A percentile compares a stretch with the other conserved stretches of the same genome.
These are phyloP conservation scores for Lachnellula occidentalis DNA, from an alignment of 2,329 filamentous ascomycete genomes.

Conservation along the genomic window DNA sequence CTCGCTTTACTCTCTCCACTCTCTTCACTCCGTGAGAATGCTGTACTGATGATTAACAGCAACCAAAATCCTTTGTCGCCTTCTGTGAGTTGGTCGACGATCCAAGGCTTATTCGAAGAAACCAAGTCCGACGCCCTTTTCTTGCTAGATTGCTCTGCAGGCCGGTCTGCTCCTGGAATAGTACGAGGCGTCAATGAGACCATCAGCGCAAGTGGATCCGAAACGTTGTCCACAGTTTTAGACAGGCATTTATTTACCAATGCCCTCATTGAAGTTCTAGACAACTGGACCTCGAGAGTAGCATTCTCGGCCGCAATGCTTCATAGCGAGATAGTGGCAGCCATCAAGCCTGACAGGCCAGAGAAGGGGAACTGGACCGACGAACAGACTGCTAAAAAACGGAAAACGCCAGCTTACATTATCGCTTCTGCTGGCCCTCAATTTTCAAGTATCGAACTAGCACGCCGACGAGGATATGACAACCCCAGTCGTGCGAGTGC, in stretches of 20 bases:
- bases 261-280: constrained; percentile 17
- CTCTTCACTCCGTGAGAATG: background rate
- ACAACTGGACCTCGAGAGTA: constrained; percentile 16
- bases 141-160: constrained; percentile 9
- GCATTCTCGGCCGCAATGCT: constrained; percentile 21
- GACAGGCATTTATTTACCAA: constrained; percentile 17
- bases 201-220: constrained; percentile 17
- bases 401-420: constrained; percentile 8
- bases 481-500: background rate
- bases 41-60: background rate
- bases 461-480: constrained; percentile 1
- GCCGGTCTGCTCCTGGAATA: background rate
- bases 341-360: constrained; percentile 4
- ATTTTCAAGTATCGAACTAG: constrained; percentile 7
- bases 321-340: constrained; percentile 17
- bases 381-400: constrained; percentile 1
- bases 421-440: constrained; percentile 1
- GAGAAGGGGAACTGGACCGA: constrained; percentile 5
- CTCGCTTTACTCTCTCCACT: background rate
- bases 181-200: constrained; percentile 13
- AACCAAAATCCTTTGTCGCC: constrained; percentile 5
- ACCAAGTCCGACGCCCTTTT: constrained; percentile 8
- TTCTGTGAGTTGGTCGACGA: constrained; percentile 6
- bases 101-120: constrained; percentile 8
- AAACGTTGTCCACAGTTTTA: constrained; percentile 12